Evolutionary conservation across 129 eudicot genomes (phyloP).

Genomic region (Chrysanthemum lavandulifolium): DNA sequence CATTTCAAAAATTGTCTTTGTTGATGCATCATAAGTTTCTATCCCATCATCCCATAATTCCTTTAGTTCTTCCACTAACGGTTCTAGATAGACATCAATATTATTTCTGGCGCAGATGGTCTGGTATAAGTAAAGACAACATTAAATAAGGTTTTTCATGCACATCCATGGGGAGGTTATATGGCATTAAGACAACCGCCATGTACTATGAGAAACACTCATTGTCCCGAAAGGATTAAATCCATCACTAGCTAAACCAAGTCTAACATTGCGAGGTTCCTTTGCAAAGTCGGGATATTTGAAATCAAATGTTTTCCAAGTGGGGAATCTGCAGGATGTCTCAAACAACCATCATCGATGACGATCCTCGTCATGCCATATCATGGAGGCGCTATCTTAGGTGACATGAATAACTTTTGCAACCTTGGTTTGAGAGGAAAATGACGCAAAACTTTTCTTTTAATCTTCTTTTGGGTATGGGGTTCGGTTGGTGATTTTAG

Average conservation of each 20-base stretch:
- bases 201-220: constrained; percentile 1
- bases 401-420: constrained; percentile 4
- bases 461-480: not conserved
- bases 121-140: not conserved
- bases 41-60: constrained; percentile 3
- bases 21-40: constrained; percentile 5
- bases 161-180: constrained; percentile 11
- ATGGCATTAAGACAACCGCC: not conserved
- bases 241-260: constrained; percentile 4
- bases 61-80: not conserved
- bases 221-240: not conserved
- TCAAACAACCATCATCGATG: not conserved
- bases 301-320: constrained; percentile 10
- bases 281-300: not conserved
- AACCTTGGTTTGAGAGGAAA: constrained; percentile 2
- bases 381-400: not conserved
- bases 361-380: not conserved
- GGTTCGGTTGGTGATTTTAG: not conserved
- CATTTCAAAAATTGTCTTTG: constrained; percentile 8
- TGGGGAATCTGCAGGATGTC: not conserved
- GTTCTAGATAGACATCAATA: not conserved
- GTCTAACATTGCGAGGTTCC: constrained; percentile 8
- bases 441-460: not conserved
- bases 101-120: constrained; percentile 1
- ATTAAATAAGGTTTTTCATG: constrained; percentile 9